Evolutionary conservation across 345 rosid genomes (phyloP).

Genomic region (Corchorus capsularis): DNA sequence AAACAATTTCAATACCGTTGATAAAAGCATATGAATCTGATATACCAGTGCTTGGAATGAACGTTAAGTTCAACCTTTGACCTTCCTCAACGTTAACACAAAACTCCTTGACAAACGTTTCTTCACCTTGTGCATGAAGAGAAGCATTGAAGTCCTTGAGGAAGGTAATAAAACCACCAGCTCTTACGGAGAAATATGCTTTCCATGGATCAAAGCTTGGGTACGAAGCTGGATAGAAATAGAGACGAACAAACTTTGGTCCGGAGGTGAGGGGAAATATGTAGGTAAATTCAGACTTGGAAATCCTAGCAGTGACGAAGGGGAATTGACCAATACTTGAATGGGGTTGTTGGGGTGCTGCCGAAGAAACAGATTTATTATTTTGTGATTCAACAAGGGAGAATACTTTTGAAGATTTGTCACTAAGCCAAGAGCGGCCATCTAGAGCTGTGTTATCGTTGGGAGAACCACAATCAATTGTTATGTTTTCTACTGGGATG

Average conservation of each 20-base stretch:
- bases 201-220: neutral
- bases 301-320: slow-evolving; percentile 33
- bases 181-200: slow-evolving; percentile 27
- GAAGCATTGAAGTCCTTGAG: slow-evolving; percentile 37
- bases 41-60: slow-evolving; percentile 25
- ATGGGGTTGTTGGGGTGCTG: neutral
- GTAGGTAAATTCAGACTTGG: slow-evolving; percentile 23
- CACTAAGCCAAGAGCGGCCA: slow-evolving; percentile 16
- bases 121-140: neutral
- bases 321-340: slow-evolving; percentile 6
- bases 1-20: slow-evolving; percentile 39
- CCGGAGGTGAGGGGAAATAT: slow-evolving; percentile 26
- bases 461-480: slow-evolving; percentile 17
- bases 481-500: slow-evolving; percentile 14
- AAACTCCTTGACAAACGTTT: slow-evolving; percentile 20
- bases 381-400: neutral
- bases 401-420: neutral
- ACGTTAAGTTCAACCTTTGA: slow-evolving; percentile 30
- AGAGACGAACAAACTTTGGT: slow-evolving; percentile 31
- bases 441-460: neutral
- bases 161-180: slow-evolving; percentile 32
- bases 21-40: slow-evolving; percentile 31
- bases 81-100: slow-evolving; percentile 2
- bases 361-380: neutral
- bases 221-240: slow-evolving; percentile 31